These are phyloP conservation scores for Musa acuminata DNA, from an alignment of 176 grass and related monocot genomes.

Conservation along the genomic window DNA sequence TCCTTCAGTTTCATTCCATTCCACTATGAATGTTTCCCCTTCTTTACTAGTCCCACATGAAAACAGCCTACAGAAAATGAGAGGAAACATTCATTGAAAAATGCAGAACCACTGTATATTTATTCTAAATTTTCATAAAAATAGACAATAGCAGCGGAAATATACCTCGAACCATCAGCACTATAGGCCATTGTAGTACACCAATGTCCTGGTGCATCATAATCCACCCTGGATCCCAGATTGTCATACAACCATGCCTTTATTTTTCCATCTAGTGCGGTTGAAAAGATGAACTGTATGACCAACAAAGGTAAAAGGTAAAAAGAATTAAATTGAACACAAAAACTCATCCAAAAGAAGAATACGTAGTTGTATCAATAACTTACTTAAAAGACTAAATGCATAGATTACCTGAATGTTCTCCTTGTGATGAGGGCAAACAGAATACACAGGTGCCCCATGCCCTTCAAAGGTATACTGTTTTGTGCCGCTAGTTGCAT, in stretches of 20 bases:
- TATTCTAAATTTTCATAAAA: background rate
- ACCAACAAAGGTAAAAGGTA: background rate
- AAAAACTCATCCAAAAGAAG: background rate
- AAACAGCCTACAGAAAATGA: slow-evolving; percentile 49
- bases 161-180: slow-evolving; percentile 82
- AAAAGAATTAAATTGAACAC: background rate
- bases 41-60: slow-evolving; percentile 99
- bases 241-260: slow-evolving; percentile 98
- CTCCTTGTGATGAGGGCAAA: slow-evolving; percentile 95
- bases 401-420: slow-evolving; percentile 57
- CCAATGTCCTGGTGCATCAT: slow-evolving; percentile 97
- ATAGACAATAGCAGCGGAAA: background rate
- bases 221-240: slow-evolving; percentile 97
- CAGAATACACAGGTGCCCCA: slow-evolving; percentile 95
- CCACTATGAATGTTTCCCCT: slow-evolving; percentile 91
- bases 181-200: slow-evolving; percentile 99
- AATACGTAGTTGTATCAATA: background rate
- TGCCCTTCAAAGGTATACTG: slow-evolving; percentile 96
- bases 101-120: background rate
- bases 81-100: background rate
- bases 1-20: slow-evolving; percentile 99
- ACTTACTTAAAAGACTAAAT: background rate
- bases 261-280: slow-evolving; percentile 97
- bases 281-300: slow-evolving; percentile 94
- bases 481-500: slow-evolving; percentile 61